Base-by-base conservation (phyloP, 345 rosid species). In the Cardamine resedifolia region DNA sequence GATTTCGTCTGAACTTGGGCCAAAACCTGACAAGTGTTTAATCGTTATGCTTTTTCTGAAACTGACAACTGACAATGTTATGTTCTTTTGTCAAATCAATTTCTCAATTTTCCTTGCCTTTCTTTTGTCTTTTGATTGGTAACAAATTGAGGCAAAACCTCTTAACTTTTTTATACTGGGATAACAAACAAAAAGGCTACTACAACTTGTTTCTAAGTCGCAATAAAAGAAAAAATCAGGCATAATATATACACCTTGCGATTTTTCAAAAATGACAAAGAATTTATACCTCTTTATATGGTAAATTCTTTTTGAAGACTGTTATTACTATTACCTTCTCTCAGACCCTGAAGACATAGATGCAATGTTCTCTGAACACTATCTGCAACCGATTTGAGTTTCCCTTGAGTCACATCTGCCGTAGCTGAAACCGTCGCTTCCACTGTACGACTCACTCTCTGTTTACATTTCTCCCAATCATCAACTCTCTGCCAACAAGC, bases 381-480 rank as follows among this genome's bases (percentile, higher is more conserved):
- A 55, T 96, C 99, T 12, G 99, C 98, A 31, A 90, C 92, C 49
- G 74, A 49, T 71, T 79, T 92, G 77, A 96, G 77, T 80, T 89
- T 87, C 44, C 98, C 98, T 66, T 87, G 98, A 9, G 74, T 55
- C 61, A 62, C 58, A 68, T 90, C 98, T 44, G 75, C 96, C 0
- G 86, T 30, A 7, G 90, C 66, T 57, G 75, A 60, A 24, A 86
- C 84, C 31, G 33, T 82, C 20, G 68, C 75, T 77, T 92, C 98
- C 20, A 92, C 88, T 0, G 83, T 82, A 28, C 85, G 86, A 41
- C 85, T 77, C 70, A 92, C 98, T 72, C 85, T 81, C 76, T 87
- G 92, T 74, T 88, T 92, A 80, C 94, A 92, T 72, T 86, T 90
- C 74, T 96, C 98, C 99, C 99, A 96, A 11, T 92, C 98, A 1